Conservation (phyloP, 768 basidiomycete genomes). For the Podaxis carcinomalis region DNA sequence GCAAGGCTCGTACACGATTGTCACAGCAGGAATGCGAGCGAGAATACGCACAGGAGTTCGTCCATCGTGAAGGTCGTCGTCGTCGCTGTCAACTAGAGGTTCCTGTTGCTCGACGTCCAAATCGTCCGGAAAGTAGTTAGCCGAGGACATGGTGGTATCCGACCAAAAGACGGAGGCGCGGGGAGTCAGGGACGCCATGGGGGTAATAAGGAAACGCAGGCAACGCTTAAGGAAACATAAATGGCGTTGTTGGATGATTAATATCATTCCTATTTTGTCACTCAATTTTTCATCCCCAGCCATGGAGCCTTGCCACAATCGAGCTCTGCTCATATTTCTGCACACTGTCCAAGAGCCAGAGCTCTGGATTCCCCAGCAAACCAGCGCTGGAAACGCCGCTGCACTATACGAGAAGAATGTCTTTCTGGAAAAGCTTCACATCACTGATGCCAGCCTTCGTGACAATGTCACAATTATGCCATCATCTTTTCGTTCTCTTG, state of each 20-base stretch:
- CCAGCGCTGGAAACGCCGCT: background rate
- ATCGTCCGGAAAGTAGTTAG: conserved; percentile 35
- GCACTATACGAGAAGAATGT: background rate
- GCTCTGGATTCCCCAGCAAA: background rate
- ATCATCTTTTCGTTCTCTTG: background rate
- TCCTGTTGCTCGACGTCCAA: conserved; percentile 33
- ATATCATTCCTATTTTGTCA: background rate
- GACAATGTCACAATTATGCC: background rate
- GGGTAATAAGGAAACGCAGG: background rate
- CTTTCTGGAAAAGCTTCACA: background rate
- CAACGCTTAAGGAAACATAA: background rate
- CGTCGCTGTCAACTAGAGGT: conserved; percentile 23
- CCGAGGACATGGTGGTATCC: conserved; percentile 21
- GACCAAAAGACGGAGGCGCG: conserved; percentile 12
- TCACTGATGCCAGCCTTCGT: background rate
- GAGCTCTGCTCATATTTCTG: background rate
- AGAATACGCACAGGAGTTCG: conserved; percentile 41
- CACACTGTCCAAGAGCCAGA: background rate
- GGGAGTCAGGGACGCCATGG: conserved; percentile 14
- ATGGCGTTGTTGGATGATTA: conserved; percentile 2
- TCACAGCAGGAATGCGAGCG: background rate
- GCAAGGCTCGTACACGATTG: conserved; percentile 12
- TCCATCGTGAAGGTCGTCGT: conserved; percentile 28
- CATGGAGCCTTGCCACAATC: background rate
- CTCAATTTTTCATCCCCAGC: background rate